Conservation (phyloP, 768 basidiomycete species). For the Termitomyces sp. region DNA sequence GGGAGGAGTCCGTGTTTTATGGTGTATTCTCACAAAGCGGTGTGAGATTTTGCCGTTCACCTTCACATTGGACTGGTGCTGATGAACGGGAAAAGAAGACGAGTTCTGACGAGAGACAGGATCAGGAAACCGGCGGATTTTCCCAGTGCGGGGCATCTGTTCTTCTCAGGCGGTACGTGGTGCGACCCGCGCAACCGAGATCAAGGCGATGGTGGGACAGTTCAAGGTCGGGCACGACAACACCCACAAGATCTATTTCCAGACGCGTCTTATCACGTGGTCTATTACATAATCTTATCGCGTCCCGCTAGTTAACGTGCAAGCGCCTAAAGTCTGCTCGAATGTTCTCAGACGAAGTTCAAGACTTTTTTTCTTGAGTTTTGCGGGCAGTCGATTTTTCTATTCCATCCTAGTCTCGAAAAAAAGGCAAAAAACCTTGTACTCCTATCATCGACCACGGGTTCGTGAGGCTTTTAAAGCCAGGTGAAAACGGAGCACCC, state of each 20-base stretch:
- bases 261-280: neutral
- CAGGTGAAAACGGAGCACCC: too few relatives aligned
- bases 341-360: neutral
- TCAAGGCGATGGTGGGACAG: neutral
- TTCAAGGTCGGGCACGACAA: neutral
- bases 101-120: conserved; percentile 8
- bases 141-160: conserved; percentile 9
- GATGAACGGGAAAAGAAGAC: neutral
- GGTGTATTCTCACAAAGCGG: conserved; percentile 15
- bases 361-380: neutral
- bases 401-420: neutral
- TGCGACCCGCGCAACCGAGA: conserved; percentile 12
- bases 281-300: neutral
- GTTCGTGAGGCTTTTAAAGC: too few relatives aligned
- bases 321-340: too few relatives aligned
- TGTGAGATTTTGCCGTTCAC: conserved; percentile 8
- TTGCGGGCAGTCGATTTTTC: neutral
- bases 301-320: neutral
- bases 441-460: neutral
- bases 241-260: neutral
- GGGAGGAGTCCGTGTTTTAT: conserved; percentile 2
- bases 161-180: neutral
- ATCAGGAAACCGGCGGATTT: conserved; percentile 15
- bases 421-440: neutral
- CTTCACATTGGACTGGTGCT: neutral